phyloP scores from a whole-genome alignment of 352 stramenopile genomes.

The Globisporangium nagaii region DNA sequence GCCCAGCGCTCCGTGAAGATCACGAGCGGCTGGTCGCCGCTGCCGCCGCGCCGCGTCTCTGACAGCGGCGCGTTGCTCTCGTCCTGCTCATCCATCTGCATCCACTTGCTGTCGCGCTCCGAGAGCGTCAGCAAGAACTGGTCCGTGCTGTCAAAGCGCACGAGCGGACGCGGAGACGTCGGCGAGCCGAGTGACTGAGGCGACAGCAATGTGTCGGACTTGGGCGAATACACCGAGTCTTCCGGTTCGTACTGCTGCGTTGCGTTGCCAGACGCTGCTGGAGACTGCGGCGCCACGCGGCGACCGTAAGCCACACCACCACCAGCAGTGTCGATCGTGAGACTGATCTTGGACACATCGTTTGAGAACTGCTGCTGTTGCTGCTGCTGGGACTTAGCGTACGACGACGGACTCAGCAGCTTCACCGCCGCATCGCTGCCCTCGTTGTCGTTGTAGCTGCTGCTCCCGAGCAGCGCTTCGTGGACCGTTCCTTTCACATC shows the following conservation, averaged over 20 bases:
- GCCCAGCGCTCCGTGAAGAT: constrained; percentile 95
- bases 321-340: constrained; percentile 45
- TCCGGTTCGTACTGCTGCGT: constrained; percentile 1
- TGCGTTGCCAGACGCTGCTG: background rate
- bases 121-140: constrained; percentile 61
- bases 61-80: constrained; percentile 17
- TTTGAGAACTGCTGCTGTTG: constrained; percentile 28
- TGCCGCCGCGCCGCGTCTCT: constrained; percentile 5
- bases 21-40: constrained; percentile 43
- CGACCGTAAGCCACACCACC: constrained; percentile 1
- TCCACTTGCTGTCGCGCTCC: constrained; percentile 60
- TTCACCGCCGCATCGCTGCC: constrained; percentile 4
- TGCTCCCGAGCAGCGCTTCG: constrained; percentile 28
- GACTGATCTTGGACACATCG: constrained; percentile 19
- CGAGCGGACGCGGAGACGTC: constrained; percentile 44
- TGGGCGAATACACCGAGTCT: constrained; percentile 47
- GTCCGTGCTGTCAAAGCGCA: constrained; percentile 76
- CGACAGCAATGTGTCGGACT: constrained; percentile 48
- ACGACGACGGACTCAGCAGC: background rate
- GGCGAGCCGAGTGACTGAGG: constrained; percentile 54
- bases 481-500: constrained; percentile 13
- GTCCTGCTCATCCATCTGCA: constrained; percentile 48
- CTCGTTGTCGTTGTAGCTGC: background rate
- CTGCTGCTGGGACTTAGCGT: constrained; percentile 19
- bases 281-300: constrained; percentile 5